phyloP scores from a whole-genome alignment of 495 filamentous ascomycete genomes.

The Parmelia sp. region DNA sequence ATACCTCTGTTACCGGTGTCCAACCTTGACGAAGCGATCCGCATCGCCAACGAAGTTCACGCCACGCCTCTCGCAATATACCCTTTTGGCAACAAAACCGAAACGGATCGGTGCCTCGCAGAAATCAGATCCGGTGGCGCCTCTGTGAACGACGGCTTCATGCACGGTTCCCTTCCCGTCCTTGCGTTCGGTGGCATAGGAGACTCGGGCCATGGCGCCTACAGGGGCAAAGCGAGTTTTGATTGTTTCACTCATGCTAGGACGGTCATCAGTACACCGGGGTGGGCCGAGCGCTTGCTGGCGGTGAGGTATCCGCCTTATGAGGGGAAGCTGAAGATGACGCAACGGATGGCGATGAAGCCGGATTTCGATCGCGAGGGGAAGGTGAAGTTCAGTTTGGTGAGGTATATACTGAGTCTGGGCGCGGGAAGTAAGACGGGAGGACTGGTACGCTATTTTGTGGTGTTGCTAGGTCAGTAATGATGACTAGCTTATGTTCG shows the following conservation, averaged over 20 bases:
- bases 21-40: constrained; percentile 73
- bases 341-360: constrained; percentile 51
- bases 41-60: constrained; percentile 65
- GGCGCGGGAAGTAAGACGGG: constrained; percentile 40
- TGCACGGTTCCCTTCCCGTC: constrained; percentile 69
- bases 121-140: constrained; percentile 70
- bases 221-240: constrained; percentile 77
- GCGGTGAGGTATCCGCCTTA: constrained; percentile 79
- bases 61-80: constrained; percentile 77
- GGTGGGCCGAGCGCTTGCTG: constrained; percentile 73
- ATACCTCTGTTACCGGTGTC: constrained; percentile 71
- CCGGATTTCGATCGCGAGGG: constrained; percentile 85
- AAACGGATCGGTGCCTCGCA: constrained; percentile 62
- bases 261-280: constrained; percentile 65
- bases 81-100: constrained; percentile 71
- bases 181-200: constrained; percentile 89
- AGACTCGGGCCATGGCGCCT: constrained; percentile 72
- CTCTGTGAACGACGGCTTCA: constrained; percentile 73
- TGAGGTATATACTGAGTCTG: constrained; percentile 41
- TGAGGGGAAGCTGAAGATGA: constrained; percentile 50
- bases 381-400: constrained; percentile 44
- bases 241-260: constrained; percentile 79
- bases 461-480: constrained; percentile 41
- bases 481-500: not conserved
- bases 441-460: constrained; percentile 37